A percentile compares a stretch with the other conserved stretches of the same genome.
Evolutionary conservation across 306 rosid species (phyloP).

Genomic region (Corylus heterophylla): DNA sequence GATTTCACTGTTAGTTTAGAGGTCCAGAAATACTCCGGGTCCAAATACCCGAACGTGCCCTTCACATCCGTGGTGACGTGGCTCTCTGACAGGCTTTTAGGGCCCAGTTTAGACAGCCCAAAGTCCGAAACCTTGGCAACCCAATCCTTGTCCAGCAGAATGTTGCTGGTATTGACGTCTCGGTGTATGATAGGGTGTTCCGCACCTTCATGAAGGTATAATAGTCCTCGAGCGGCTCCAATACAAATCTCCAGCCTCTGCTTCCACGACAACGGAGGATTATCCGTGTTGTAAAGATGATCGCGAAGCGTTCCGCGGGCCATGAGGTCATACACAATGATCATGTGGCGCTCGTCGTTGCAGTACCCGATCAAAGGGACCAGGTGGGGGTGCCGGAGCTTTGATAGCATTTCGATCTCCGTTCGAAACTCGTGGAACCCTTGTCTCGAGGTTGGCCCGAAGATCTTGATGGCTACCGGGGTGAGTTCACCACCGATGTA

Average conservation of each 20-base stretch:
- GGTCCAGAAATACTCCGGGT: neutral
- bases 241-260: neutral
- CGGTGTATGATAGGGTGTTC: neutral
- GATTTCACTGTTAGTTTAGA: neutral
- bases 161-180: neutral
- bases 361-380: conserved; percentile 4
- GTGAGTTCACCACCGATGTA: conserved; percentile 6
- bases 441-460: neutral
- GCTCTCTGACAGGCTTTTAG: neutral
- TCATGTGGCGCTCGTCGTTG: neutral
- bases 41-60: neutral
- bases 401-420: neutral
- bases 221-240: neutral
- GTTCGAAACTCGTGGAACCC: neutral
- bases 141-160: neutral
- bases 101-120: neutral
- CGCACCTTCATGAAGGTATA: neutral
- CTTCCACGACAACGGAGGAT: neutral
- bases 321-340: neutral
- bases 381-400: neutral
- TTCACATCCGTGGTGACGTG: neutral
- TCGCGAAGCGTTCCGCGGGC: neutral
- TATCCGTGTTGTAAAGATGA: conserved; percentile 5
- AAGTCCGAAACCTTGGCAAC: neutral
- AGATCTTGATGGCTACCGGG: neutral